Evolutionary conservation across 2,329 filamentous ascomycete species (phyloP).

Genomic region (Fusarium pseudonygamai): DNA sequence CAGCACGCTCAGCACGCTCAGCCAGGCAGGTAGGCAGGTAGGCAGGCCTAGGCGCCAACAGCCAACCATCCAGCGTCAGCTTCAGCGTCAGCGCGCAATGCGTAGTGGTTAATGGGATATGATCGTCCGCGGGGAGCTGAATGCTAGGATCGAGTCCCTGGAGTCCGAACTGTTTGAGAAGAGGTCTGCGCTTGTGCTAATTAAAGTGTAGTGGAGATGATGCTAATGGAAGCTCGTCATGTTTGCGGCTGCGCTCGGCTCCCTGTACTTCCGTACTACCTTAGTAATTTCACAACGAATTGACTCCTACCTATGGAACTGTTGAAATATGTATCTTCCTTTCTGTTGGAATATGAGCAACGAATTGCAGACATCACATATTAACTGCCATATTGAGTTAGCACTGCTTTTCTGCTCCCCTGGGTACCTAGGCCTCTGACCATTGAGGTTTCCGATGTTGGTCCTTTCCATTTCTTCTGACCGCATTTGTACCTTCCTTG

Average conservation of each 20-base stretch:
- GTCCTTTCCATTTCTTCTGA: slow-evolving; percentile 5
- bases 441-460: not conserved
- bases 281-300: not conserved
- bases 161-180: slow-evolving; percentile 4
- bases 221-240: not conserved
- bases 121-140: slow-evolving; percentile 24
- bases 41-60: slow-evolving; percentile 27
- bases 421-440: not conserved
- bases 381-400: not conserved
- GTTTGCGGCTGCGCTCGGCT: slow-evolving; percentile 27
- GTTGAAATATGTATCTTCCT: not conserved
- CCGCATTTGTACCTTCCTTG: not conserved
- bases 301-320: not conserved
- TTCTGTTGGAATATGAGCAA: not conserved
- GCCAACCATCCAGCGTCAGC: slow-evolving; percentile 29
- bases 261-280: slow-evolving; percentile 18
- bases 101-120: slow-evolving; percentile 23
- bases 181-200: slow-evolving; percentile 12
- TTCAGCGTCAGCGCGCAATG: slow-evolving; percentile 34
- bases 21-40: not conserved
- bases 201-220: slow-evolving; percentile 20
- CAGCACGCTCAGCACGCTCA: not conserved
- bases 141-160: slow-evolving; percentile 3
- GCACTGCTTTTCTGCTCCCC: not conserved
- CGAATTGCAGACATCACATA: not conserved